Conservation (phyloP, 108 stramenopile genomes). For the Nitzschia sp. region DNA sequence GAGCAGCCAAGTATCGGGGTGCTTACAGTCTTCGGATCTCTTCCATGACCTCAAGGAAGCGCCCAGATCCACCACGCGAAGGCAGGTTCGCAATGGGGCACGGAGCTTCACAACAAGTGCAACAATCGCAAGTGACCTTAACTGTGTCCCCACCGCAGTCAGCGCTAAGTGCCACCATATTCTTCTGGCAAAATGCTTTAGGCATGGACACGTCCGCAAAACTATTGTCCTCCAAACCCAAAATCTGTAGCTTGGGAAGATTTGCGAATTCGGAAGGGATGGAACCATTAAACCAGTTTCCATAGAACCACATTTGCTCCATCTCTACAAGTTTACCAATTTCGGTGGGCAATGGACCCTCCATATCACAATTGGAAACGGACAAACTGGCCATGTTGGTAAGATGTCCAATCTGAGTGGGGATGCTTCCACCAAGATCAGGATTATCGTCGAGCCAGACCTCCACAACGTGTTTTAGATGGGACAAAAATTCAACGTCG, state of each 20-base stretch:
- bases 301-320: constrained; percentile 31
- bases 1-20: too few relatives aligned
- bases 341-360: constrained; percentile 22
- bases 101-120: constrained; percentile 21
- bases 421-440: constrained; percentile 42
- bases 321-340: constrained; percentile 14
- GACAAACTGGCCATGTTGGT: constrained; percentile 22
- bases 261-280: constrained; percentile 23
- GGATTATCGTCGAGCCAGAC: constrained; percentile 43
- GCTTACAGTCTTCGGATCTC: constrained; percentile 10
- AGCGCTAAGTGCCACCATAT: constrained; percentile 19
- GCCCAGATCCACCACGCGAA: not conserved
- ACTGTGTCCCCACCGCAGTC: constrained; percentile 14
- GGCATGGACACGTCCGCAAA: constrained; percentile 42
- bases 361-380: constrained; percentile 19
- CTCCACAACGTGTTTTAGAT: constrained; percentile 14
- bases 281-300: constrained; percentile 16
- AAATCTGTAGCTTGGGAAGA: constrained; percentile 29
- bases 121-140: constrained; percentile 3
- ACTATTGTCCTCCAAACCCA: constrained; percentile 47
- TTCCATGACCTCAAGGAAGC: not conserved
- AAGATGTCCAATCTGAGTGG: constrained; percentile 45
- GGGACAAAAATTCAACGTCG: constrained; percentile 10
- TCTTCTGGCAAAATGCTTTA: constrained; percentile 22
- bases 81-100: constrained; percentile 15